A percentile compares a stretch with the other conserved stretches of the same genome.
These are phyloP conservation scores for Glycine latifolia DNA, from an alignment of 306 rosid species.

Conservation along the genomic window DNA sequence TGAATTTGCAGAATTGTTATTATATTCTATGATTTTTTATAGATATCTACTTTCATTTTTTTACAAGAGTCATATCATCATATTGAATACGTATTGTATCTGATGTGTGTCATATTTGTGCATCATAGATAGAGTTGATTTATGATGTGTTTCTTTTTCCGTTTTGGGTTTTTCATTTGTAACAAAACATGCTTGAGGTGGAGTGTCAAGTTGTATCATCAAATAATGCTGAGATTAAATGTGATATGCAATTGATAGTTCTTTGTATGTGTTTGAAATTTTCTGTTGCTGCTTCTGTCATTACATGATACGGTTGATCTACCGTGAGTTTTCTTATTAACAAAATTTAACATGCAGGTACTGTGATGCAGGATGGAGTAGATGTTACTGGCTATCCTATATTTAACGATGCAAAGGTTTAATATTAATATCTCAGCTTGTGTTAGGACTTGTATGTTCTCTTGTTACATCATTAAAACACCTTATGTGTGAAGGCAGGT, in stretches of 20 bases:
- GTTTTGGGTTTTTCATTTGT: background rate
- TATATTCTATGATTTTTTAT: background rate
- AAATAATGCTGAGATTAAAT: slow-evolving; percentile 8
- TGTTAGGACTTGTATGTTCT: slow-evolving; percentile 36
- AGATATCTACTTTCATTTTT: background rate
- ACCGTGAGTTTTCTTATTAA: slow-evolving; percentile 4
- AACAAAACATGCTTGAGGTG: background rate
- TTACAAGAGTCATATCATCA: background rate
- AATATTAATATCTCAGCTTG: slow-evolving; percentile 45
- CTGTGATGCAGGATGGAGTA: slow-evolving; percentile 82
- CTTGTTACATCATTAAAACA: slow-evolving; percentile 57
- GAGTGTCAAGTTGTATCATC: background rate
- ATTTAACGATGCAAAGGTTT: slow-evolving; percentile 82
- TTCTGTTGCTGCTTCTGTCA: slow-evolving; percentile 25
- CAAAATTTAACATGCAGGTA: slow-evolving; percentile 63
- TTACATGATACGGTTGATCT: slow-evolving; percentile 6
- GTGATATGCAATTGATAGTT: slow-evolving; percentile 17
- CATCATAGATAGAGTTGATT: background rate
- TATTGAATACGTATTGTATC: background rate
- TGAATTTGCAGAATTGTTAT: background rate
- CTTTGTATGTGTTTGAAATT: background rate
- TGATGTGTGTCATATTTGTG: background rate
- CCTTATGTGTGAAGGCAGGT: slow-evolving; percentile 91
- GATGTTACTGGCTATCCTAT: slow-evolving; percentile 87
- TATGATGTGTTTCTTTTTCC: background rate